A percentile compares a stretch with the other conserved stretches of the same genome.
Conservation (phyloP, 345 rosid species). For the Psidium guajava region DNA sequence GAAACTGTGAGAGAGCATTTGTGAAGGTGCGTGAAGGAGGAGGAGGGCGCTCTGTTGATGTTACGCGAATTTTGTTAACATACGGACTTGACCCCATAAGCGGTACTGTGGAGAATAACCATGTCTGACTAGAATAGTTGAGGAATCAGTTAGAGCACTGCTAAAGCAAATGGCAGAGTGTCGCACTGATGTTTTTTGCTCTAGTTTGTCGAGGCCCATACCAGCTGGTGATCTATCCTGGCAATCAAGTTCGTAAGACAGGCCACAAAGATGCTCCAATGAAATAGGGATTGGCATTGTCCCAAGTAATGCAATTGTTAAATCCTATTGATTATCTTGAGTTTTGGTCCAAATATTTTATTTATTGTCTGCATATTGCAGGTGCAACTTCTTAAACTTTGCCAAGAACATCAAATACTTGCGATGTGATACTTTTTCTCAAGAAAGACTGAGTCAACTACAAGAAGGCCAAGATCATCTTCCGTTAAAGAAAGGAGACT, state of each 20-base stretch:
- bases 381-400: conserved; percentile 79
- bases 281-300: conserved; percentile 80
- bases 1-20: conserved; percentile 80
- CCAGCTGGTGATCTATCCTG: not conserved
- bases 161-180: no score
- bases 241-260: conserved; percentile 5
- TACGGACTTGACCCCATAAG: no score
- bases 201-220: conserved; percentile 2
- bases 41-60: not conserved
- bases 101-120: no score
- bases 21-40: conserved; percentile 51
- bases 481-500: no score
- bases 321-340: no score
- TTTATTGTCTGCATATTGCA: conserved; percentile 7
- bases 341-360: not conserved
- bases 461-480: no score
- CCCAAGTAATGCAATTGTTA: conserved; percentile 4
- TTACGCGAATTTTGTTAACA: no score
- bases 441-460: no score
- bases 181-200: conserved; percentile 8
- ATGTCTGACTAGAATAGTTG: no score
- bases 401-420: conserved; percentile 1
- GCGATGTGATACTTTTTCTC: no score
- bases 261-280: conserved; percentile 17
- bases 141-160: no score